Conservation (phyloP, 805 yeast genomes). For the Yamadazyma nakazawae region DNA sequence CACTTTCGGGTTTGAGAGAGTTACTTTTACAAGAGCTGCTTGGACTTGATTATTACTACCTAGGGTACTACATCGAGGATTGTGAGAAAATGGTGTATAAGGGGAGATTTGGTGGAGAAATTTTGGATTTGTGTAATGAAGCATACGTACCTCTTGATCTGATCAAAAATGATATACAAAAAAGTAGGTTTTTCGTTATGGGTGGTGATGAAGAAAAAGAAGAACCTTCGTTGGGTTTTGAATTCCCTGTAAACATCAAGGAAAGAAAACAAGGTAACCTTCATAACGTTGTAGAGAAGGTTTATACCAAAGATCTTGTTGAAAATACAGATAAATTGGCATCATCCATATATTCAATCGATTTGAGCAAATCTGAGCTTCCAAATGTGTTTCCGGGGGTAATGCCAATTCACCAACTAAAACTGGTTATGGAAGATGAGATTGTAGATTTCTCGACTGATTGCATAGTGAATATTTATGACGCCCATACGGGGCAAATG, state of each 20-base stretch:
- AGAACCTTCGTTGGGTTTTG: constrained; percentile 11
- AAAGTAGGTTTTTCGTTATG: constrained; percentile 31
- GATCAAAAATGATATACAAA: constrained; percentile 23
- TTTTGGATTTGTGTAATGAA: constrained; percentile 53
- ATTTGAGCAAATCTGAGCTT: constrained; percentile 6
- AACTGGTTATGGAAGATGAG: constrained; percentile 7
- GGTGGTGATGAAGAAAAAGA: constrained; percentile 13
- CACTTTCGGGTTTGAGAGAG: constrained; percentile 72
- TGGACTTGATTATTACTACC: constrained; percentile 55
- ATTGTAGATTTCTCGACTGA: background rate
- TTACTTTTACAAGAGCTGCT: constrained; percentile 50
- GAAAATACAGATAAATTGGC: constrained; percentile 18
- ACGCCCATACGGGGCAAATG: background rate
- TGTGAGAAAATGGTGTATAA: constrained; percentile 84
- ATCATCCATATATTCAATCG: constrained; percentile 14
- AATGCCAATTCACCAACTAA: constrained; percentile 11
- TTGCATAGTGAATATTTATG: background rate
- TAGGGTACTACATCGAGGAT: constrained; percentile 79
- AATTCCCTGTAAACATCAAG: constrained; percentile 8
- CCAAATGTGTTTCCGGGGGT: constrained; percentile 13
- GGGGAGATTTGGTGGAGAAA: constrained; percentile 71
- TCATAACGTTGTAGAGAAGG: constrained; percentile 19
- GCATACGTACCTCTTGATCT: constrained; percentile 38
- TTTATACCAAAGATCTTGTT: constrained; percentile 16
- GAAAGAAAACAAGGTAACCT: constrained; percentile 11